These are phyloP conservation scores for Pistacia vera DNA, from an alignment of 345 rosid species.

Conservation along the genomic window DNA sequence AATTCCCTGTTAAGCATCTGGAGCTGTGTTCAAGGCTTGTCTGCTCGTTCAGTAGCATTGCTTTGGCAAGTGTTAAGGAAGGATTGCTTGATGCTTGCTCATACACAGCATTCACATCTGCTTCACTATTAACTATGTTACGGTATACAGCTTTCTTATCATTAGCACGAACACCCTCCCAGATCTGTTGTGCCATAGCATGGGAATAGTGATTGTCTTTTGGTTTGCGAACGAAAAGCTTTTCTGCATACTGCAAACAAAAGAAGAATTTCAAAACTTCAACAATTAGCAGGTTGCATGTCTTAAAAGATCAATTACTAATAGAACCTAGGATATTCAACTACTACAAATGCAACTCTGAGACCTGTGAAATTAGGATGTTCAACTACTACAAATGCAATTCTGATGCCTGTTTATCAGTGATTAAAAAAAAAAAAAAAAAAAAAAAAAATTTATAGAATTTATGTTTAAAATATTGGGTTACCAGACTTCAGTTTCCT, in stretches of 20 bases:
- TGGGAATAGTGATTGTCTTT: too few species aligned
- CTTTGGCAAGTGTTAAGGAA: constrained; percentile 85
- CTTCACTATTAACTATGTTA: too few species aligned
- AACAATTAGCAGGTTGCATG: neutral
- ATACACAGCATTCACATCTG: too few species aligned
- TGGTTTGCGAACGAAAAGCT: too few species aligned
- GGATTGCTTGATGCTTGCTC: constrained; percentile 56
- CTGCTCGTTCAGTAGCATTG: constrained; percentile 79
- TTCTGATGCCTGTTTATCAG: neutral
- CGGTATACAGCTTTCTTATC: too few species aligned
- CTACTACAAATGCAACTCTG: neutral
- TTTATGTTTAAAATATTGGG: neutral
- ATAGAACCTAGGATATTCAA: too few species aligned
- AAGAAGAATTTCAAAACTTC: constrained; percentile 16
- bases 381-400: neutral
- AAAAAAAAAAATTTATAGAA: too few species aligned
- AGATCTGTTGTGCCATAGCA: constrained; percentile 64
- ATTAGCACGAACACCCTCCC: too few species aligned
- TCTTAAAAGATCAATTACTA: too few species aligned
- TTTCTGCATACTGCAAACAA: constrained; percentile 81
- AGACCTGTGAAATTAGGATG: neutral
- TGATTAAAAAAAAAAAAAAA: too few species aligned
- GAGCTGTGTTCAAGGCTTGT: too few species aligned
- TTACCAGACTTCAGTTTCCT: neutral
- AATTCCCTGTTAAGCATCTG: constrained; percentile 52